Percentiles rank a stretch among this genome's conserved stretches.
phyloP scores from a whole-genome alignment of 2,329 filamentous ascomycete species.

The Teratosphaeria epicoccoides region DNA sequence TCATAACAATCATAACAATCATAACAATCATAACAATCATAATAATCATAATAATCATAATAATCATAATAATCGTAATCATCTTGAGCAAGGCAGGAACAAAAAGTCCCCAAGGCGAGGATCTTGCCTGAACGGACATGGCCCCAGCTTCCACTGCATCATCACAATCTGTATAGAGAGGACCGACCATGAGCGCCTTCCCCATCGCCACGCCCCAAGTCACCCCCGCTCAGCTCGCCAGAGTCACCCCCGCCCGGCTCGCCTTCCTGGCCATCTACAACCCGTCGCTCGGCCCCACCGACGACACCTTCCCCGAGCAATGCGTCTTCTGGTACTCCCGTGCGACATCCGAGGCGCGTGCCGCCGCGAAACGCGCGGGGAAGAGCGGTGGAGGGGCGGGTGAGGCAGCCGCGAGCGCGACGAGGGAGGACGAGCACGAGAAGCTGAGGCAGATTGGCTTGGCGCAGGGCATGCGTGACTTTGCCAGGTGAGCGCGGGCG shows the following conservation, averaged over 20 bases:
- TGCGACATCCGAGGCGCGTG: slow-evolving; percentile 20
- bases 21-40: too few species aligned
- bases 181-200: background rate
- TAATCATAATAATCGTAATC: too few species aligned
- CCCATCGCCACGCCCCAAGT: too few species aligned
- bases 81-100: too few species aligned
- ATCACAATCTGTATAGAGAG: too few species aligned
- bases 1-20: too few species aligned
- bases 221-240: background rate
- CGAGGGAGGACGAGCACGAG: slow-evolving; percentile 63
- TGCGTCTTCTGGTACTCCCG: slow-evolving; percentile 83
- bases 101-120: too few species aligned
- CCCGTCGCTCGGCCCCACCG: slow-evolving; percentile 62
- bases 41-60: too few species aligned
- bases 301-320: slow-evolving; percentile 67
- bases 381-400: slow-evolving; percentile 21
- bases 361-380: slow-evolving; percentile 13
- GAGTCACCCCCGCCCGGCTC: slow-evolving; percentile 59
- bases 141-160: background rate
- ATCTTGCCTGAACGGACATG: too few species aligned
- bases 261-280: slow-evolving; percentile 94
- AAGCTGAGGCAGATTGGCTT: slow-evolving; percentile 85
- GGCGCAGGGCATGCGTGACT: slow-evolving; percentile 92
- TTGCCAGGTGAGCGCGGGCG: slow-evolving; percentile 51
- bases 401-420: slow-evolving; percentile 28